Conservation (phyloP, 2,329 filamentous ascomycete species). For the Verticillium nonalfalfae region DNA sequence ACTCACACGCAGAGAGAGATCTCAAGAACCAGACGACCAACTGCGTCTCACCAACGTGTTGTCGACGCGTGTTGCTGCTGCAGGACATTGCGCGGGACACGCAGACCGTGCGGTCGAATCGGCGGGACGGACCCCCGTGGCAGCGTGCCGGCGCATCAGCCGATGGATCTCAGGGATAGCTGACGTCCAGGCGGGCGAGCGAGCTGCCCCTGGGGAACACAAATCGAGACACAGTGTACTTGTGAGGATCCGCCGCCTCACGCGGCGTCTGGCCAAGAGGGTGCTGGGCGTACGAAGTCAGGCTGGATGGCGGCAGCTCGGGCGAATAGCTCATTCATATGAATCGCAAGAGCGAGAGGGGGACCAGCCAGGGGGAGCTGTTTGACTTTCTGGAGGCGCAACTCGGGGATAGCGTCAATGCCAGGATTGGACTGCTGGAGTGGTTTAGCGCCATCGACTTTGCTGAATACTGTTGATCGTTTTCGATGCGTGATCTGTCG, state of each 20-base stretch:
- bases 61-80: too few relatives aligned
- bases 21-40: too few relatives aligned
- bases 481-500: neutral
- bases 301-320: too few relatives aligned
- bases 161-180: slow-evolving; percentile 23
- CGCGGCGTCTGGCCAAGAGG: neutral
- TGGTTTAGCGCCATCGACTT: neutral
- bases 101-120: neutral
- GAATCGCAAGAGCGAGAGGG: neutral
- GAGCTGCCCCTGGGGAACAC: slow-evolving; percentile 23
- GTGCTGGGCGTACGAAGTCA: neutral
- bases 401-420: neutral
- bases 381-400: neutral
- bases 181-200: slow-evolving; percentile 24
- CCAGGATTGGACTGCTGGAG: neutral
- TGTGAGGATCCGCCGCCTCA: slow-evolving; percentile 20
- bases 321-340: too few relatives aligned
- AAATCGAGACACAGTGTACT: slow-evolving; percentile 7
- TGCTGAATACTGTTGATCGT: neutral
- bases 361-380: neutral
- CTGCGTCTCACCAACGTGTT: too few relatives aligned
- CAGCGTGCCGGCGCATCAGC: slow-evolving; percentile 8
- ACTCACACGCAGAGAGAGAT: too few relatives aligned
- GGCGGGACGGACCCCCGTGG: slow-evolving; percentile 6
- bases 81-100: too few relatives aligned